Evolutionary conservation across 495 filamentous ascomycete species (phyloP), one percentile per base, ranked within the genome.

Genomic region (Annulohypoxylon moriforme): DNA sequence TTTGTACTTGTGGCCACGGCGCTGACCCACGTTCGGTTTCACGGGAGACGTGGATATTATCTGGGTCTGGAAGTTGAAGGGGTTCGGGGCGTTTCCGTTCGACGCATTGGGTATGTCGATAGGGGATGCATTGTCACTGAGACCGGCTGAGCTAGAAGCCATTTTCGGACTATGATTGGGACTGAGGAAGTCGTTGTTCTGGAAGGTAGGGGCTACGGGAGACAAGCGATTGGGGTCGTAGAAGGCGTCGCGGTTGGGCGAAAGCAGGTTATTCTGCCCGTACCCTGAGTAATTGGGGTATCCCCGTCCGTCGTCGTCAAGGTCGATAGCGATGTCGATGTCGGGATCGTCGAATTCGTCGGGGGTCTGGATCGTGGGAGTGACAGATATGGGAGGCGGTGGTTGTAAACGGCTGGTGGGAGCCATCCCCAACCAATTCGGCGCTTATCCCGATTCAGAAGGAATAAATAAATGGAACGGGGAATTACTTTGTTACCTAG

Each of bases 1-100:
- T 71, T 97, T 97, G 86, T 98, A 99, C 76, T 96, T 94, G 83
- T 99, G 96, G 29, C 96, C 96, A 60, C 94, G 91, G 62, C 96
- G 89, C 79, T 97, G 94, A 69, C 95, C 96, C 73, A 98, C 88
- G 67, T 89, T 91, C 47, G 94, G 92, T 81, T 96, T 97, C 53
- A 92, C 89, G 7, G 94, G 91, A 8, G 87, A 84, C 42, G 93
- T 90, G 9, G 91, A 88, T 75, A 94, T 91, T 20, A 91, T 84
- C 72, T 92, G 91, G 13, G 96, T 91, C 80, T 95, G 88, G 82
- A 98, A 99, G 82, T 97, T 98, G 88, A 99, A 99, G 3, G 94
- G 95, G 75, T 85, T 81, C 64, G 79, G 80, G 33, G 76, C 69
- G 73, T 18, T 31, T 44, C 31, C 50, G 22, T 81, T 74, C 77